Evolutionary conservation across 2,329 filamentous ascomycete species (phyloP).

Genomic region (Periconia macrospinosa): DNA sequence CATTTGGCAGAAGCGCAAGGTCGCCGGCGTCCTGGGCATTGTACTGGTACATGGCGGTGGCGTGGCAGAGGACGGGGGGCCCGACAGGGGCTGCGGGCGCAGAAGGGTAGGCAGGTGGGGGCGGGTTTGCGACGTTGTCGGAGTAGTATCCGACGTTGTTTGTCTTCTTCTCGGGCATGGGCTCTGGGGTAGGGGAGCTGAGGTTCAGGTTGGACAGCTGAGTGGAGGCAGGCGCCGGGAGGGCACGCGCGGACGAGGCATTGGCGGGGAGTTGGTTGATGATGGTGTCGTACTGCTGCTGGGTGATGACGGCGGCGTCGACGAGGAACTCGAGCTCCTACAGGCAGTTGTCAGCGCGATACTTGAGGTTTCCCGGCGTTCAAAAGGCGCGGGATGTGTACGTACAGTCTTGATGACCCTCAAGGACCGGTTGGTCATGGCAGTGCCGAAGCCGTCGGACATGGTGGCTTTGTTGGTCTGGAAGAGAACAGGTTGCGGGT

Average conservation of each 20-base stretch:
- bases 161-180: constrained; percentile 38
- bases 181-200: constrained; percentile 32
- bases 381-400: not conserved
- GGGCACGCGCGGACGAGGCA: constrained; percentile 56
- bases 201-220: constrained; percentile 38
- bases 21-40: constrained; percentile 78
- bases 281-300: constrained; percentile 74
- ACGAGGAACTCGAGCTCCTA: constrained; percentile 90
- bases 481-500: not conserved
- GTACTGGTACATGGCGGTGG: constrained; percentile 84
- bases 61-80: constrained; percentile 66
- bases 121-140: constrained; percentile 42
- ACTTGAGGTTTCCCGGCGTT: not conserved
- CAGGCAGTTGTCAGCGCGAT: constrained; percentile 16
- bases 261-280: constrained; percentile 73
- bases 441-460: constrained; percentile 52
- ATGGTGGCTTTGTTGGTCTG: constrained; percentile 17
- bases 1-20: constrained; percentile 76
- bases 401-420: constrained; percentile 83
- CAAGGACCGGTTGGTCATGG: constrained; percentile 79
- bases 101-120: constrained; percentile 50
- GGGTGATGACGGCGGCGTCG: constrained; percentile 77
- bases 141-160: constrained; percentile 48
- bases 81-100: constrained; percentile 53
- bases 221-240: constrained; percentile 33